A percentile compares a stretch with the other conserved stretches of the same genome.
Evolutionary conservation across 441 rosid species (phyloP).

Genomic region (Croton setiger): DNA sequence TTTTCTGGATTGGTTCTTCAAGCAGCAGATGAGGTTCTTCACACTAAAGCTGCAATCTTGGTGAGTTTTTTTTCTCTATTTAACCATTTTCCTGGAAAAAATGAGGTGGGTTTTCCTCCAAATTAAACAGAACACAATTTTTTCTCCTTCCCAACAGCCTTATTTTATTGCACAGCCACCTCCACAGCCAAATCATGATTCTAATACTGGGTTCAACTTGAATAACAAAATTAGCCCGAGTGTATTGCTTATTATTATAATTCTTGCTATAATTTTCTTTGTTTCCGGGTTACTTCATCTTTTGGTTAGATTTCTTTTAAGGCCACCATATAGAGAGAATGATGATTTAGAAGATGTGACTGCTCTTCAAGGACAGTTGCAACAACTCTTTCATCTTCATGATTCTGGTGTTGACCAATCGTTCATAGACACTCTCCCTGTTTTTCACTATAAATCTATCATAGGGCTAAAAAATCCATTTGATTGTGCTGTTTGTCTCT

Average conservation of each 20-base stretch:
- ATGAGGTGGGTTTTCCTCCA: conserved; percentile 42
- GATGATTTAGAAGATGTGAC: conserved; percentile 69
- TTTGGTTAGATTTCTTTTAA: conserved; percentile 52
- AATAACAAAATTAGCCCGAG: conserved; percentile 55
- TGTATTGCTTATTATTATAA: conserved; percentile 47
- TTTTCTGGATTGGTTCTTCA: conserved; percentile 8
- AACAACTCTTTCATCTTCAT: conserved; percentile 89
- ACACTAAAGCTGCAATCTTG: conserved; percentile 30
- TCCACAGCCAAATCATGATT: conserved; percentile 29
- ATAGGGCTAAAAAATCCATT: conserved; percentile 77
- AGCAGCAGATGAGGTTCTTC: conserved; percentile 27
- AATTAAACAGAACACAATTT: conserved; percentile 24
- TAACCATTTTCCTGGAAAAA: conserved; percentile 11
- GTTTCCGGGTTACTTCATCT: conserved; percentile 71
- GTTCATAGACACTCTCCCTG: conserved; percentile 88
- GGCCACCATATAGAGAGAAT: conserved; percentile 50
- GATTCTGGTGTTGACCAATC: conserved; percentile 97
- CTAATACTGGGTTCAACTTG: conserved; percentile 34
- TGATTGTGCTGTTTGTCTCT: conserved; percentile 94
- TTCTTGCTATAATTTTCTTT: conserved; percentile 65
- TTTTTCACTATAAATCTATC: conserved; percentile 73
- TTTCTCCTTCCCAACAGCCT: conserved; percentile 41
- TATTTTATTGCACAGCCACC: conserved; percentile 33
- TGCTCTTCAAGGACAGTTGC: conserved; percentile 92
- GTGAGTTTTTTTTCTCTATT: conserved; percentile 16